These are phyloP conservation scores for Petunia hybrid DNA, from an alignment of 305 asterid species.

Conservation along the genomic window DNA sequence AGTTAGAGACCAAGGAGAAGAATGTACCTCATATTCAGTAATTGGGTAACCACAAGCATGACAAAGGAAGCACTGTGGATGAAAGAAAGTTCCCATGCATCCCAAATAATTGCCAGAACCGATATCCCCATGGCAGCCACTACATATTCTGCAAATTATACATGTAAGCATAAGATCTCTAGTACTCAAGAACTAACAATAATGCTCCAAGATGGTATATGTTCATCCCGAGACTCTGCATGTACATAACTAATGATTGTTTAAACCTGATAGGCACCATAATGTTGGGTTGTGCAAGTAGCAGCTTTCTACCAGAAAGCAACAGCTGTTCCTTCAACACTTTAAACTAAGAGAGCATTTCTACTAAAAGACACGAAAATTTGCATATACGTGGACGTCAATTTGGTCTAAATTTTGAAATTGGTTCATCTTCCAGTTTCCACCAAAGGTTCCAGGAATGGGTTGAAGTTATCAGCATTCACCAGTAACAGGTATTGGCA, in stretches of 20 bases:
- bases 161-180: neutral
- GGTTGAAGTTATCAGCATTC: neutral
- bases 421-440: neutral
- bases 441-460: neutral
- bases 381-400: neutral
- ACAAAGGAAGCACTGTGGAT: constrained; percentile 93
- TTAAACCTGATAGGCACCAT: no score
- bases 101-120: constrained; percentile 88
- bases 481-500: constrained; percentile 2
- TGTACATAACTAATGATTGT: no score
- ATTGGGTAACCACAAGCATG: constrained; percentile 77
- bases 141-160: constrained; percentile 67
- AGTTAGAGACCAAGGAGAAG: neutral
- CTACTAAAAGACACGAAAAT: neutral
- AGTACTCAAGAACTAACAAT: neutral
- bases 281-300: neutral
- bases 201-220: neutral
- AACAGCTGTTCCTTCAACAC: neutral
- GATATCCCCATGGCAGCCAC: constrained; percentile 84
- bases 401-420: constrained; percentile 8
- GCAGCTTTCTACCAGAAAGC: neutral
- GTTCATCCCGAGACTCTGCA: constrained; percentile 5
- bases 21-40: constrained; percentile 82
- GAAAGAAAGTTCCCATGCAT: constrained; percentile 92
- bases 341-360: neutral